Evolutionary conservation across 1,139 yeast species (phyloP).

Genomic region (Geotrichum candidum): DNA sequence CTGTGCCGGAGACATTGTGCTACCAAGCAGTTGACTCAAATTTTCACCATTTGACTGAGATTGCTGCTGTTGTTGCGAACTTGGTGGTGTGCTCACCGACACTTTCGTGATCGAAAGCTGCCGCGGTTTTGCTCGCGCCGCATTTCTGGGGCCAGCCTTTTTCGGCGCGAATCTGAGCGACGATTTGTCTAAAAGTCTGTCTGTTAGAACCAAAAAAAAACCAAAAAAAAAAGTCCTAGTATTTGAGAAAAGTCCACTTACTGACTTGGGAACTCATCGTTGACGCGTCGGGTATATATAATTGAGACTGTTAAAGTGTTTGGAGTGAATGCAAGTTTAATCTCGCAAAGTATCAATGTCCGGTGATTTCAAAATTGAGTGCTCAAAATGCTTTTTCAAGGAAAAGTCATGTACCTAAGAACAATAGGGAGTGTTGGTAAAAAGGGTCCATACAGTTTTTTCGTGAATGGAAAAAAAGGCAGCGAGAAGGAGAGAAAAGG

Average conservation of each 20-base stretch:
- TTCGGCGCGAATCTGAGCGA: slow-evolving; percentile 17
- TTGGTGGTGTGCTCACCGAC: slow-evolving; percentile 5
- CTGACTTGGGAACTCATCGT: slow-evolving; percentile 11
- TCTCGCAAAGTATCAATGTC: neutral
- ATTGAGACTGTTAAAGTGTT: neutral
- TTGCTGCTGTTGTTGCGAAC: slow-evolving; percentile 6
- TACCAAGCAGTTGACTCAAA: slow-evolving; percentile 1
- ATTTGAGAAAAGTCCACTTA: neutral
- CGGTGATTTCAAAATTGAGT: neutral
- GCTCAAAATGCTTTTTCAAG: neutral
- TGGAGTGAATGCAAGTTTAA: neutral
- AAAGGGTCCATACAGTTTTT: neutral
- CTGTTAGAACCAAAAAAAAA: neutral
- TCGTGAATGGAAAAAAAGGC: neutral
- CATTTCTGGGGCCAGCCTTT: slow-evolving; percentile 8
- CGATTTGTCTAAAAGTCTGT: slow-evolving; percentile 17
- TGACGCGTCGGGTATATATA: neutral
- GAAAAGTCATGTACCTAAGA: neutral
- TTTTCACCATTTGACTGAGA: neutral
- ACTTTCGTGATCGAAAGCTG: slow-evolving; percentile 12
- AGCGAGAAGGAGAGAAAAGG: neutral
- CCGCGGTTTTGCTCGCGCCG: slow-evolving; percentile 11
- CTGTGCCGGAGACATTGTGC: slow-evolving; percentile 11
- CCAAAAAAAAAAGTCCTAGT: neutral
- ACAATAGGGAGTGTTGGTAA: neutral